These are phyloP conservation scores for Sphaerulina musiva DNA, from an alignment of 2,329 filamentous ascomycete species.

Conservation along the genomic window DNA sequence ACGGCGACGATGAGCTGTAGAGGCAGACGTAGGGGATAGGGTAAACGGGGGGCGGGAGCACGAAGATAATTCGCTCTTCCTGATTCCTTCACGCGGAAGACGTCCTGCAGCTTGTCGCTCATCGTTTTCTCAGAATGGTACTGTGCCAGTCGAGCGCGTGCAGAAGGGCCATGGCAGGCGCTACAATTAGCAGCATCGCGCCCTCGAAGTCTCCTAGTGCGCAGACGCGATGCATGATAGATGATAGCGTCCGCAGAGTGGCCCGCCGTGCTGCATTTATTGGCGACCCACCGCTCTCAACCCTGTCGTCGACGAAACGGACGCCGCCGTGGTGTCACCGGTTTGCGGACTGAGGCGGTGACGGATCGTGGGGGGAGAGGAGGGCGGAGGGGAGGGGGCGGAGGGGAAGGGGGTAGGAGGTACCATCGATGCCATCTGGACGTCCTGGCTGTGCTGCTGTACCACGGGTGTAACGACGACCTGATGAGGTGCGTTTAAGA, in stretches of 20 bases:
- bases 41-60: neutral
- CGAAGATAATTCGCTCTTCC: neutral
- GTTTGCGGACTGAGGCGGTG: neutral
- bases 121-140: neutral
- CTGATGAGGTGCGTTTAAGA: neutral
- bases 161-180: constrained; percentile 3
- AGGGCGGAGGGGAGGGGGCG: too few relatives aligned
- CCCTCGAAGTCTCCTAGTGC: constrained; percentile 4
- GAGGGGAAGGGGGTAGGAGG: too few relatives aligned
- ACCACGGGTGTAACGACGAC: neutral
- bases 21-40: neutral
- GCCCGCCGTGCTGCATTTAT: constrained; percentile 7
- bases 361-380: neutral
- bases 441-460: neutral
- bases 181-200: constrained; percentile 14
- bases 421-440: too few relatives aligned
- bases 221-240: constrained; percentile 12
- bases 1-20: neutral
- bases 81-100: neutral
- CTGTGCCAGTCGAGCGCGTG: constrained; percentile 7
- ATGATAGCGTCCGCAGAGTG: constrained; percentile 8
- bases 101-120: neutral
- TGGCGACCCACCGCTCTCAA: constrained; percentile 6
- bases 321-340: neutral
- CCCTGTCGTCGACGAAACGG: neutral